Evolutionary conservation across 768 basidiomycete genomes (phyloP).

Genomic region (Xerocomellus amylosporus): DNA sequence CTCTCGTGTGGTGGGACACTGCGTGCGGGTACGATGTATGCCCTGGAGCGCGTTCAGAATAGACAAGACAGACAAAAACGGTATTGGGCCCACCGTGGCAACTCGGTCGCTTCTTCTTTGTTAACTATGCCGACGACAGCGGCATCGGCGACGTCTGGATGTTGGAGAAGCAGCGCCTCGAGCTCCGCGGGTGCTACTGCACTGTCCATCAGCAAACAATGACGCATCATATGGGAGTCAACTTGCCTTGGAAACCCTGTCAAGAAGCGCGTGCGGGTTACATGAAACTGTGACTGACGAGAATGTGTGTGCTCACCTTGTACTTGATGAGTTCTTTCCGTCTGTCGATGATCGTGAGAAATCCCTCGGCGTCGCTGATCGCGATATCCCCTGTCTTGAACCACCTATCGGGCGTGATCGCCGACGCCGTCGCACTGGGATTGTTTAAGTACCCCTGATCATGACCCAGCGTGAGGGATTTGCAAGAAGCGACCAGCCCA

Average conservation of each 20-base stretch:
- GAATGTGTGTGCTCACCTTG: constrained; percentile 38
- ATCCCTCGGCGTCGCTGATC: constrained; percentile 63
- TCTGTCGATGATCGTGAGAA: constrained; percentile 71
- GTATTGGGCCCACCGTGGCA: constrained; percentile 53
- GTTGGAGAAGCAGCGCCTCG: constrained; percentile 69
- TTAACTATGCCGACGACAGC: constrained; percentile 78
- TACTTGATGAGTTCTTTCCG: constrained; percentile 77
- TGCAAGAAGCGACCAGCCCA: neutral
- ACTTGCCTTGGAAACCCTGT: constrained; percentile 72
- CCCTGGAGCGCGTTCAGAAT: constrained; percentile 36
- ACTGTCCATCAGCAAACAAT: neutral
- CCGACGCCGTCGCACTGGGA: constrained; percentile 58
- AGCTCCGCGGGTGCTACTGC: constrained; percentile 85
- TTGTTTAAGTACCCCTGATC: constrained; percentile 74
- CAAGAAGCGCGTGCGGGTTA: neutral
- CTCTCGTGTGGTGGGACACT: constrained; percentile 18
- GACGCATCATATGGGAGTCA: neutral
- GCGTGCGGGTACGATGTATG: constrained; percentile 47
- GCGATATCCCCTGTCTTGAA: constrained; percentile 89
- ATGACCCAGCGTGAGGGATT: neutral
- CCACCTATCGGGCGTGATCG: constrained; percentile 75
- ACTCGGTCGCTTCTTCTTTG: constrained; percentile 70
- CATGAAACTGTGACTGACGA: neutral
- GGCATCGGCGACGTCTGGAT: constrained; percentile 73
- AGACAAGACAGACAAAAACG: neutral